These are phyloP conservation scores for Papiliotrema terrestris DNA, from an alignment of 1,284 basidiomycete genomes.

Conservation along the genomic window DNA sequence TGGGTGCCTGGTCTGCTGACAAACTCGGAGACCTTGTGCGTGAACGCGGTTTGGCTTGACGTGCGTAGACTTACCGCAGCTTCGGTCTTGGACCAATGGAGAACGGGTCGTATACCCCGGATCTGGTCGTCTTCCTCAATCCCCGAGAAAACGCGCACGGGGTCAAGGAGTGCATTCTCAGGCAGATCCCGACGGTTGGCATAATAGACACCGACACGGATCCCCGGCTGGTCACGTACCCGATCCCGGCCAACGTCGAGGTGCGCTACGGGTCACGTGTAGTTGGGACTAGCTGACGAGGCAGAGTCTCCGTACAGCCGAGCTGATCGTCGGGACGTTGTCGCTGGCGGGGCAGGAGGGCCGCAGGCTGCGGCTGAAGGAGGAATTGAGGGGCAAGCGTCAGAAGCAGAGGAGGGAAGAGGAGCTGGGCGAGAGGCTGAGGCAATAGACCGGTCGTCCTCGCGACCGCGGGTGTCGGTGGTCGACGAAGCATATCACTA, in stretches of 20 bases:
- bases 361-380: slow-evolving; percentile 48
- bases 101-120: slow-evolving; percentile 66
- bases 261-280: slow-evolving; percentile 56
- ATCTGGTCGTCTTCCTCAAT: slow-evolving; percentile 85
- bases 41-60: slow-evolving; percentile 2
- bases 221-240: slow-evolving; percentile 94
- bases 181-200: slow-evolving; percentile 80
- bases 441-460: background rate
- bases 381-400: slow-evolving; percentile 5
- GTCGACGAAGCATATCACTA: background rate
- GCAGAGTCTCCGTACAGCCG: slow-evolving; percentile 70
- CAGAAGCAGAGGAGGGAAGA: background rate
- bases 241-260: slow-evolving; percentile 91
- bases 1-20: slow-evolving; percentile 95
- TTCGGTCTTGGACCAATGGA: slow-evolving; percentile 63
- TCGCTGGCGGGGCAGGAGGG: slow-evolving; percentile 89
- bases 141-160: slow-evolving; percentile 77
- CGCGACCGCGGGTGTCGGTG: background rate
- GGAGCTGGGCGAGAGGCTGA: background rate
- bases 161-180: slow-evolving; percentile 78
- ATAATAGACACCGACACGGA: slow-evolving; percentile 95
- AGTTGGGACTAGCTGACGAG: background rate
- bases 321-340: slow-evolving; percentile 84
- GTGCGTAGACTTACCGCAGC: slow-evolving; percentile 14
- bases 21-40: slow-evolving; percentile 70